Evolutionary conservation across 495 filamentous ascomycete species (phyloP), one percentile per base, ranked within the genome.

Genomic region (Penicillium canescens): DNA sequence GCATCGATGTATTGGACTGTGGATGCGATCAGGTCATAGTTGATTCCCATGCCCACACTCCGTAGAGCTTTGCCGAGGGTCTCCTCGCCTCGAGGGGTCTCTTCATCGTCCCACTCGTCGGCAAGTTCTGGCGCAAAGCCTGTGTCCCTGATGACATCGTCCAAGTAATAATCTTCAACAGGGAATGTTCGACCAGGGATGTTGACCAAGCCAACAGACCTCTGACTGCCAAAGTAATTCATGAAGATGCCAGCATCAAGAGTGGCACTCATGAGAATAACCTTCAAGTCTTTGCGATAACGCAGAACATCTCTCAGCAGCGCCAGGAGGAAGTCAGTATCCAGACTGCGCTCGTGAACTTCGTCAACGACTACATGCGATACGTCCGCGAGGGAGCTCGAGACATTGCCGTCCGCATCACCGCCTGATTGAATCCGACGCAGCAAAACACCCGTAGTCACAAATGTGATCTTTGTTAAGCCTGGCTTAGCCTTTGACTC

Each of bases 181-280:
- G 94, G 93, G 66, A 86, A 92, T 21, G 92, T 98, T 40, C 94
- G 81, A 13, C 94, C 94, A 40, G 87, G 78, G 51, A 98, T 97
- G 66, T 94, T 87, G 11, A 98, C 85, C 50, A 83, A 54, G 2
- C 87, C 89, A 50, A 97, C 92, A 11, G 74, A 76, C 24, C 82
- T 76, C 16, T 80, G 76, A 9, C 79, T 81, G 12, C 81, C 82
- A 67, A 98, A 98, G 69, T 98, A 98, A 34, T 80, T 74, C 51
- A 84, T 84, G 69, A 98, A 98, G 4, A 92, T 83, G 3, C 82
- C 79, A 9, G 95, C 92, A 70, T 98, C 94, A 3, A 98, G 83
- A 6, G 94, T 98, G 11, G 94, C 94, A 67, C 91, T 96, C 95
- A 98, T 98, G n/a, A 98, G 77, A 35, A 98, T 86, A 37, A 98